Percentiles rank a stretch among this genome's conserved stretches.
phyloP scores from a whole-genome alignment of 75 land plant species.

The Gnetum montanum region DNA sequence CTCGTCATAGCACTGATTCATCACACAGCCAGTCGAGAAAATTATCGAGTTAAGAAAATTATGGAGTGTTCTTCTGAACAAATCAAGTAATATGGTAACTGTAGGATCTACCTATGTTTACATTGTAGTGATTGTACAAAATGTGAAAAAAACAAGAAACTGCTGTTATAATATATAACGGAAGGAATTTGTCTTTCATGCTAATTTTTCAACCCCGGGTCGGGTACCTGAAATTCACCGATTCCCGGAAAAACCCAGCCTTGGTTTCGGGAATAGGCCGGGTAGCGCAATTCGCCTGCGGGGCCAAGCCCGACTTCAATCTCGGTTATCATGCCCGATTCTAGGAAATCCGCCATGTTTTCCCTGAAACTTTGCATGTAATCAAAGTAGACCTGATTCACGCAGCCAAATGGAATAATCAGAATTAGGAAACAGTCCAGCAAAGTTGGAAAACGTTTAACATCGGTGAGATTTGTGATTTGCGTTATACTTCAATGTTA shows the following conservation, averaged over 20 bases:
- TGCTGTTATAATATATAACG: no score
- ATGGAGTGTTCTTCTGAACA: background rate
- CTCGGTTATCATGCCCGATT: slow-evolving; percentile 42
- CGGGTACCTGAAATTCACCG: slow-evolving; percentile 88
- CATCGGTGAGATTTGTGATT: no score
- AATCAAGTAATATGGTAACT: no score
- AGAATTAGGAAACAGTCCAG: no score
- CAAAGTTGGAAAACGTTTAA: no score
- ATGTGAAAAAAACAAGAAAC: no score
- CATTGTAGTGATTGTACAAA: no score
- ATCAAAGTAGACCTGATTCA: slow-evolving; percentile 52
- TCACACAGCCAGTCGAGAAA: background rate
- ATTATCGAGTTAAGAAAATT: no score
- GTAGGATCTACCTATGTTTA: no score
- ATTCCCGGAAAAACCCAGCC: slow-evolving; percentile 91
- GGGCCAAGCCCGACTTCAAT: slow-evolving; percentile 85
- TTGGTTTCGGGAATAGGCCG: slow-evolving; percentile 51
- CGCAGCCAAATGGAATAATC: no score
- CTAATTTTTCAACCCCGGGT: background rate
- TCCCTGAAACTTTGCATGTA: slow-evolving; percentile 75
- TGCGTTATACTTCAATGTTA: no score
- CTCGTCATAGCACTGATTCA: slow-evolving; percentile 68
- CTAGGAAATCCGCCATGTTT: slow-evolving; percentile 50
- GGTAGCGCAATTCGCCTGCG: slow-evolving; percentile 74
- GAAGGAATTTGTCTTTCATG: background rate